Percentiles rank a stretch among this genome's conserved stretches.
Conservation (phyloP, 2,329 filamentous ascomycete genomes). For the Colletotrichum liaoningense region DNA sequence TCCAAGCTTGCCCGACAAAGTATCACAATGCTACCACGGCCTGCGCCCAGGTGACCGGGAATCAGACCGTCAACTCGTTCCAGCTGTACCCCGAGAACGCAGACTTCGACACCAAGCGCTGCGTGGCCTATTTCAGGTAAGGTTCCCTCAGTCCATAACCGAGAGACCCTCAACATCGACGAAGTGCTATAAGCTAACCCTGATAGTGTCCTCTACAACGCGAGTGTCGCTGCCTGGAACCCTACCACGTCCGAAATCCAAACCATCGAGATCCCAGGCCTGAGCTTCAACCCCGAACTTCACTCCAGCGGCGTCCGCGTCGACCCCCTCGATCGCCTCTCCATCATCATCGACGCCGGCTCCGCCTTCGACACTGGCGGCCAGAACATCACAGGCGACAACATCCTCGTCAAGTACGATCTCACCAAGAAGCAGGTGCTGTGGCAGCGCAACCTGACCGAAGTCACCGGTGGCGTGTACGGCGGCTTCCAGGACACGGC, state of each 20-base stretch:
- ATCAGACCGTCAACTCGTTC: constrained; percentile 20
- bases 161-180: not conserved
- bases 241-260: constrained; percentile 42
- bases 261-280: constrained; percentile 41
- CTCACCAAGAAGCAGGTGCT: constrained; percentile 39
- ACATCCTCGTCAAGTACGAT: constrained; percentile 50
- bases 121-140: constrained; percentile 38
- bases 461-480: constrained; percentile 42
- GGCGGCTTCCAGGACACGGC: constrained; percentile 54
- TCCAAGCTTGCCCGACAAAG: constrained; percentile 17
- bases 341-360: constrained; percentile 49
- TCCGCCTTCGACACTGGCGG: constrained; percentile 48
- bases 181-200: not conserved
- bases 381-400: constrained; percentile 48
- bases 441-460: constrained; percentile 48
- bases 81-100: constrained; percentile 40
- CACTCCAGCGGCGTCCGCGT: constrained; percentile 51
- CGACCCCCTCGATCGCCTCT: constrained; percentile 46
- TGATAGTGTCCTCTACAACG: constrained; percentile 44
- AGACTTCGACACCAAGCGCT: constrained; percentile 37
- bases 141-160: not conserved
- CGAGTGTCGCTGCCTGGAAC: constrained; percentile 47
- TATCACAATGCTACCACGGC: not conserved
- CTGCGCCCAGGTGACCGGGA: constrained; percentile 11
- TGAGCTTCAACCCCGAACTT: constrained; percentile 43